phyloP scores from a whole-genome alignment of 164 flowering plant genomes.

The Chloranthus sessilifolius region DNA sequence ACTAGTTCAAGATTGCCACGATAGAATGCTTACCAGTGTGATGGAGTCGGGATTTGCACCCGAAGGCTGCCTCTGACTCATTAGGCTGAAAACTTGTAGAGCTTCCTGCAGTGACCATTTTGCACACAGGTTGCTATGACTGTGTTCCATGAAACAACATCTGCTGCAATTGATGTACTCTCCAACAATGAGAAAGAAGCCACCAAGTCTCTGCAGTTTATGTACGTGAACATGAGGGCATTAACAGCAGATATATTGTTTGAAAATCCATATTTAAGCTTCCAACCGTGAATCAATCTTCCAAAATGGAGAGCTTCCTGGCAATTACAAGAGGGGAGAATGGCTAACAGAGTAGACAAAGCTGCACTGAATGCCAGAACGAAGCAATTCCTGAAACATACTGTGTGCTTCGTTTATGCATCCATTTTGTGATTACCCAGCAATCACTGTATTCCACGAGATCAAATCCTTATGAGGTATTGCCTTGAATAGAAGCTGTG shows the following conservation, averaged over 20 bases:
- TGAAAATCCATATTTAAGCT: conserved; percentile 31
- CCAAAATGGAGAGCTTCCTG: conserved; percentile 29
- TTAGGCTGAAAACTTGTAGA: conserved; percentile 24
- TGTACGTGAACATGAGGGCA: conserved; percentile 36
- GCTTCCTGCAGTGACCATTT: conserved; percentile 20
- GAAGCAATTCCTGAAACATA: conserved; percentile 30
- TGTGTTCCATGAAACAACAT: conserved; percentile 37
- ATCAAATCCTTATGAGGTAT: conserved; percentile 30
- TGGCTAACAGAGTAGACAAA: conserved; percentile 33
- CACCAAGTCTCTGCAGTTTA: conserved; percentile 26
- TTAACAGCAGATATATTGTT: conserved; percentile 21
- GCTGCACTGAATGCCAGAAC: conserved; percentile 18
- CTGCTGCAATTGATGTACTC: conserved; percentile 14
- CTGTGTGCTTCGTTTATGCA: conserved; percentile 23
- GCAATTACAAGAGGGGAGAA: conserved; percentile 36
- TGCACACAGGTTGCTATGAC: conserved; percentile 27
- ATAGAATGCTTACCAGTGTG: conserved; percentile 27
- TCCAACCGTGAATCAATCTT: conserved; percentile 32
- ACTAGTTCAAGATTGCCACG: conserved; percentile 28
- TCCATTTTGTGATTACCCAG: conserved; percentile 32
- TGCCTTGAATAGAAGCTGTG: conserved; percentile 27
- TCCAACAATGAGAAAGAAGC: conserved; percentile 27
- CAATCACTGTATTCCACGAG: conserved; percentile 49
- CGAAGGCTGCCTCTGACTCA: conserved; percentile 16
- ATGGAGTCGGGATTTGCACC: conserved; percentile 20